phyloP scores from a whole-genome alignment of 2,329 filamentous ascomycete genomes.

The Colletotrichum acutatum region DNA sequence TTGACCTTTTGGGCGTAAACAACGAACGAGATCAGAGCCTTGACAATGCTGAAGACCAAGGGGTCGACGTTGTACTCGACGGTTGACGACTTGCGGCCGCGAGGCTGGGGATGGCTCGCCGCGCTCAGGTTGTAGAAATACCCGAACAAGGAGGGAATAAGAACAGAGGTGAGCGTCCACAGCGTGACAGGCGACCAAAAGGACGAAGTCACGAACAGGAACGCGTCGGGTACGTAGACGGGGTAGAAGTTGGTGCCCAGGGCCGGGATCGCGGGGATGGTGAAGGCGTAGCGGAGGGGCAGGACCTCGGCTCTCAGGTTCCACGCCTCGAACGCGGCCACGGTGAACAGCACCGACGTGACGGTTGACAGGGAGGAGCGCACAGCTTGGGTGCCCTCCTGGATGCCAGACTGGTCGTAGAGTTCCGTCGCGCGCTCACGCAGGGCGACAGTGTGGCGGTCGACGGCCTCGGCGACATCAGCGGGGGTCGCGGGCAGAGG shows the following conservation, averaged over 20 bases:
- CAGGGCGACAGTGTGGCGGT: slow-evolving; percentile 74
- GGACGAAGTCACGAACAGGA: slow-evolving; percentile 76
- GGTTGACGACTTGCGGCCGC: slow-evolving; percentile 49
- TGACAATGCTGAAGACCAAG: slow-evolving; percentile 88
- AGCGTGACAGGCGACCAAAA: slow-evolving; percentile 88
- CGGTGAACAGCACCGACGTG: slow-evolving; percentile 74
- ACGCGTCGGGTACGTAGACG: slow-evolving; percentile 82
- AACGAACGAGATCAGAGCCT: slow-evolving; percentile 83
- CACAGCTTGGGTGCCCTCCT: slow-evolving; percentile 71
- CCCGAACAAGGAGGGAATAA: slow-evolving; percentile 76
- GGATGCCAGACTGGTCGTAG: slow-evolving; percentile 74
- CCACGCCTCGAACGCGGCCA: slow-evolving; percentile 76
- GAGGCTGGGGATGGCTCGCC: slow-evolving; percentile 53
- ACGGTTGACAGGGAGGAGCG: slow-evolving; percentile 80
- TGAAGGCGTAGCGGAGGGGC: slow-evolving; percentile 77
- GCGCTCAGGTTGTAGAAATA: slow-evolving; percentile 92
- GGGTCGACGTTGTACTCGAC: slow-evolving; percentile 79
- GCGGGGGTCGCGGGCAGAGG: slow-evolving; percentile 85
- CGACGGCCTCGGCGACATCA: slow-evolving; percentile 80
- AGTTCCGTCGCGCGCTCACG: slow-evolving; percentile 72
- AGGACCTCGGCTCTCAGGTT: slow-evolving; percentile 78
- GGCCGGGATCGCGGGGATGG: slow-evolving; percentile 70
- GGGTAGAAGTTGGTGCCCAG: slow-evolving; percentile 68
- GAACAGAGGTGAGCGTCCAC: slow-evolving; percentile 79
- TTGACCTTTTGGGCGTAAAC: slow-evolving; percentile 78